Evolutionary conservation across 257 asterid species (phyloP).

Genomic region (Anisodus acutangulus): DNA sequence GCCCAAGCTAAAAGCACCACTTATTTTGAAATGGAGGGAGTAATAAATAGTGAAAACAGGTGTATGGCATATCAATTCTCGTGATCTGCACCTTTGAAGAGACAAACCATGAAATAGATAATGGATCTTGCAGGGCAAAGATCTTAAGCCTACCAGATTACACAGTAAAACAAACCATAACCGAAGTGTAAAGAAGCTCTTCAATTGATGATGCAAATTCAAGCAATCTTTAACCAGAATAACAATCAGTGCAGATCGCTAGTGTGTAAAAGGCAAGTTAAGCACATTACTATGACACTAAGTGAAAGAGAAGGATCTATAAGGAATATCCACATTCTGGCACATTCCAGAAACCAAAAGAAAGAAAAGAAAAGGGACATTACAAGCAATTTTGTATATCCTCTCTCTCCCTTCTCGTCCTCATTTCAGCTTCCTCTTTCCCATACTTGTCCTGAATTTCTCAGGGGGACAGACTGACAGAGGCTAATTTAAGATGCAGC

Average conservation of each 20-base stretch:
- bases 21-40: too few relatives aligned
- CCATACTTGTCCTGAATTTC: background rate
- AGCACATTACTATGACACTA: background rate
- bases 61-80: background rate
- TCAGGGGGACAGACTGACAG: background rate
- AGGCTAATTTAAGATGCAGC: background rate
- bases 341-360: background rate
- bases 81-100: background rate
- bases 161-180: background rate
- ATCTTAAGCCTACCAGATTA: background rate
- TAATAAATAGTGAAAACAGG: background rate
- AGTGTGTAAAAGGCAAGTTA: background rate
- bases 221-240: background rate
- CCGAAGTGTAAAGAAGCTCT: background rate
- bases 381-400: slow-evolving; percentile 7
- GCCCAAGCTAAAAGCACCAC: too few relatives aligned
- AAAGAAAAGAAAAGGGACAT: background rate
- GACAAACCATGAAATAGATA: background rate
- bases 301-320: background rate
- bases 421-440: slow-evolving; percentile 21
- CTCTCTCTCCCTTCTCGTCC: too few relatives aligned
- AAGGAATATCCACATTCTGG: background rate
- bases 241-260: background rate
- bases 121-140: background rate
- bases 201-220: background rate